Percentiles rank a stretch among this genome's conserved stretches.
phyloP scores from a whole-genome alignment of 1,139 yeast species.

The Suhomyces wounanorum region DNA sequence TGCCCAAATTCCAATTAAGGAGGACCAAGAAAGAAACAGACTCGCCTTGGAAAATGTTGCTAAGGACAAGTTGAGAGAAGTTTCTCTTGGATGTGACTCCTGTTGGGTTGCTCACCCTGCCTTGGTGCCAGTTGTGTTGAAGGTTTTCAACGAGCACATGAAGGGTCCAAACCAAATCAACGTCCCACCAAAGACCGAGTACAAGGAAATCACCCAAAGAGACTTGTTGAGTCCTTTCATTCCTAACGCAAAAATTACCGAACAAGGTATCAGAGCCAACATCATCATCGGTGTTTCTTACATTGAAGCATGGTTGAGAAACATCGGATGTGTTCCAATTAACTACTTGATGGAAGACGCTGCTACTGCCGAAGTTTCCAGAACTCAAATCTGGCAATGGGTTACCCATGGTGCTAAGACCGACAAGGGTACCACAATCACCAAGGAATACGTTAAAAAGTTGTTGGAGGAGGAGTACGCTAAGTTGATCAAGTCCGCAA shows the following conservation, averaged over 20 bases:
- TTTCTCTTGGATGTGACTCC: conserved; percentile 73
- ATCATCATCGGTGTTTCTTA: conserved; percentile 72
- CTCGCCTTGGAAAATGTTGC: conserved; percentile 30
- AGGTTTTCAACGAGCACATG: conserved; percentile 79
- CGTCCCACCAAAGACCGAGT: conserved; percentile 52
- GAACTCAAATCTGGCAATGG: conserved; percentile 85
- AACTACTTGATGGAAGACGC: conserved; percentile 87
- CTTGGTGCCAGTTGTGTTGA: conserved; percentile 71
- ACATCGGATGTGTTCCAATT: conserved; percentile 80
- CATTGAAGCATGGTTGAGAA: conserved; percentile 83
- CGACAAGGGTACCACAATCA: conserved; percentile 57
- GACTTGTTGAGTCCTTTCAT: conserved; percentile 72
- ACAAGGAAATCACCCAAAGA: conserved; percentile 57
- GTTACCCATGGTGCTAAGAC: conserved; percentile 72
- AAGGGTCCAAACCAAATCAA: conserved; percentile 83
- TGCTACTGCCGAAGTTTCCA: conserved; percentile 84
- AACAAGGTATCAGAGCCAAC: conserved; percentile 72
- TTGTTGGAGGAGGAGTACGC: conserved; percentile 64
- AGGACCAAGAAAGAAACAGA: conserved; percentile 25
- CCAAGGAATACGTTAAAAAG: conserved; percentile 56
- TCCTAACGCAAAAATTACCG: conserved; percentile 65
- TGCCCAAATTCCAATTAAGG: conserved; percentile 34
- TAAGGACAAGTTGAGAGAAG: conserved; percentile 55
- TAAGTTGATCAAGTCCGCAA: conserved; percentile 51
- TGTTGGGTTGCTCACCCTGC: conserved; percentile 87